Conservation (phyloP, 495 filamentous ascomycete genomes). For the Peziza echinospora region DNA sequence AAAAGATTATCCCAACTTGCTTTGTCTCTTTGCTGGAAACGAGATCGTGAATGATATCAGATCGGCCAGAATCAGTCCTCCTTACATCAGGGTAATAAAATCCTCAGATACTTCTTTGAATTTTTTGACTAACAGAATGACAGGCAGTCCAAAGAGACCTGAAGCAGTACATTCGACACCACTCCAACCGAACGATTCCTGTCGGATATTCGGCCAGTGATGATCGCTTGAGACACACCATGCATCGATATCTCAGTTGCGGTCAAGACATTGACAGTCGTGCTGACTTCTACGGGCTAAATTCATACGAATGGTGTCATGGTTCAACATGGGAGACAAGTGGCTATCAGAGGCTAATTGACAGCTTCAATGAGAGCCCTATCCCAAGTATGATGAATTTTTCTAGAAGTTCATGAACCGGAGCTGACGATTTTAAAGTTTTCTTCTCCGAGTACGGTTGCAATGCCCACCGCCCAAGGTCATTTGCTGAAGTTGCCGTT, state of each 20-base stretch:
- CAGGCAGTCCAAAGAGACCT: conserved; percentile 56
- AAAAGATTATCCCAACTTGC: conserved; percentile 69
- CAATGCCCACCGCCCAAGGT: conserved; percentile 53
- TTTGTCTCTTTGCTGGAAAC: conserved; percentile 87
- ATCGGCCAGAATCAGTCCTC: conserved; percentile 35
- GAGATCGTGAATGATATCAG: conserved; percentile 63
- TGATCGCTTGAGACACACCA: conserved; percentile 62
- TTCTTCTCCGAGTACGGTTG: conserved; percentile 96
- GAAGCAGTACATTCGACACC: conserved; percentile 66
- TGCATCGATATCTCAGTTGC: conserved; percentile 68
- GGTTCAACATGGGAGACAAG: conserved; percentile 45
- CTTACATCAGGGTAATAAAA: conserved; percentile 49
- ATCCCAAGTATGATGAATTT: conserved; percentile 37
- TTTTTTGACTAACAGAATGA: conserved; percentile 18
- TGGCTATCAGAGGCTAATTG: conserved; percentile 49
- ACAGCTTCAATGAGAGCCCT: conserved; percentile 45
- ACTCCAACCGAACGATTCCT: conserved; percentile 45
- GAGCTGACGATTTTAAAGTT: too few relatives aligned
- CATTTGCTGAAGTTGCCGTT: conserved; percentile 60
- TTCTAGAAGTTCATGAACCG: too few relatives aligned
- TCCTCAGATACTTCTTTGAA: conserved; percentile 48
- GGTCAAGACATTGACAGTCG: conserved; percentile 44
- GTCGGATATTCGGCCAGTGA: conserved; percentile 93
- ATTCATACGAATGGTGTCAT: conserved; percentile 92
- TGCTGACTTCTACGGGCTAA: conserved; percentile 77